A percentile compares a stretch with the other conserved stretches of the same genome.
Conservation (phyloP, 164 flowering plant species). For the Nymphaea colorata region DNA sequence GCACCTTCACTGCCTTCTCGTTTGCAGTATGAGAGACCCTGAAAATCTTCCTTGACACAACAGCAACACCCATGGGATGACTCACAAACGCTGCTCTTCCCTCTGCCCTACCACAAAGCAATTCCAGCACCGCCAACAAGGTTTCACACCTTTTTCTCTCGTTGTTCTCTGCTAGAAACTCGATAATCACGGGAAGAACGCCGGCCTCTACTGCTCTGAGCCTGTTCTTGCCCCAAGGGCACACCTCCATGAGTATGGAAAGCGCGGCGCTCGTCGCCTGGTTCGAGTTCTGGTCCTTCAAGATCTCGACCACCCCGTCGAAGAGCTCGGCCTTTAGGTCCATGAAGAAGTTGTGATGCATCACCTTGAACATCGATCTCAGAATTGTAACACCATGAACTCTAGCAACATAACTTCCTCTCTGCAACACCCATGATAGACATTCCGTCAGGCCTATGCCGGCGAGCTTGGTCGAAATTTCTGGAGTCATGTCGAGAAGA, state of each 20-base stretch:
- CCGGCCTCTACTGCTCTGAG: conserved; percentile 56
- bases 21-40: conserved; percentile 57
- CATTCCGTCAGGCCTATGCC: conserved; percentile 13
- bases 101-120: conserved; percentile 53
- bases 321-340: conserved; percentile 24
- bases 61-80: conserved; percentile 57
- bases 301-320: conserved; percentile 24
- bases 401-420: conserved; percentile 39
- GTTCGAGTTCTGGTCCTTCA: conserved; percentile 40
- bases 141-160: conserved; percentile 38
- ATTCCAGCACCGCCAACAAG: conserved; percentile 31
- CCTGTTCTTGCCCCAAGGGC: conserved; percentile 52
- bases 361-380: conserved; percentile 35
- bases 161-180: conserved; percentile 31
- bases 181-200: conserved; percentile 32
- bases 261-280: conserved; percentile 37
- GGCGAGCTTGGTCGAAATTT: conserved; percentile 3
- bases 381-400: conserved; percentile 35
- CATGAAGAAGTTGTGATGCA: conserved; percentile 22
- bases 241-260: conserved; percentile 21
- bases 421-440: conserved; percentile 22
- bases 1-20: conserved; percentile 55
- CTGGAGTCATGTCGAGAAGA: conserved; percentile 11
- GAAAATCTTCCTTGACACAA: conserved; percentile 60
- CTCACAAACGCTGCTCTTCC: conserved; percentile 52